Evolutionary conservation across 495 filamentous ascomycete species (phyloP).

Genomic region (Talaromyces trachyspermus): DNA sequence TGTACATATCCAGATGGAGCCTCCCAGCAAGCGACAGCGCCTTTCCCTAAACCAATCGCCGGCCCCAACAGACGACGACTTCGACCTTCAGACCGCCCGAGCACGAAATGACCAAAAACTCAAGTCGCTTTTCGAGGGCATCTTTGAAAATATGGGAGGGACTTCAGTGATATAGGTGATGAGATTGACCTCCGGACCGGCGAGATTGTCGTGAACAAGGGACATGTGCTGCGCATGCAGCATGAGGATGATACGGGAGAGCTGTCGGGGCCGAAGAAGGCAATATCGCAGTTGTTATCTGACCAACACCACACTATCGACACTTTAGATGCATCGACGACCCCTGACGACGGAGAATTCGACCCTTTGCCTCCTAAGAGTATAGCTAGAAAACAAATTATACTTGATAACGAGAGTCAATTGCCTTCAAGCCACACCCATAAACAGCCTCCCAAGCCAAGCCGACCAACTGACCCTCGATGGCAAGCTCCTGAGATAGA

Average conservation of each 20-base stretch:
- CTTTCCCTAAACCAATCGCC: slow-evolving; percentile 37
- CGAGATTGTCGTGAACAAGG: slow-evolving; percentile 77
- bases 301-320: not conserved
- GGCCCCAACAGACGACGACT: slow-evolving; percentile 24
- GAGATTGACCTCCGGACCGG: slow-evolving; percentile 75
- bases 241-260: slow-evolving; percentile 43
- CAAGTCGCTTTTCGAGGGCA: slow-evolving; percentile 73
- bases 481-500: slow-evolving; percentile 39
- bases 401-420: not conserved
- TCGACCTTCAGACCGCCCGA: slow-evolving; percentile 49
- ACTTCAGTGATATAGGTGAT: slow-evolving; percentile 75
- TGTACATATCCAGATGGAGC: slow-evolving; percentile 42
- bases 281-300: not conserved
- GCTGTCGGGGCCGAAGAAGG: slow-evolving; percentile 9
- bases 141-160: slow-evolving; percentile 77
- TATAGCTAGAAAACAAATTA: too few relatives aligned
- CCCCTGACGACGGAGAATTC: too few relatives aligned
- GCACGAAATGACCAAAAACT: slow-evolving; percentile 56
- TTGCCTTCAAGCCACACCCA: not conserved
- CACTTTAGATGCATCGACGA: not conserved
- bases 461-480: slow-evolving; percentile 18
- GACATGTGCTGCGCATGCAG: slow-evolving; percentile 59
- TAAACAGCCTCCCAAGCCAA: slow-evolving; percentile 15
- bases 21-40: slow-evolving; percentile 49
- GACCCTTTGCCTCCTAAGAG: too few relatives aligned